Conservation (phyloP, 805 yeast genomes). For the Nakazawaea siamensis region DNA sequence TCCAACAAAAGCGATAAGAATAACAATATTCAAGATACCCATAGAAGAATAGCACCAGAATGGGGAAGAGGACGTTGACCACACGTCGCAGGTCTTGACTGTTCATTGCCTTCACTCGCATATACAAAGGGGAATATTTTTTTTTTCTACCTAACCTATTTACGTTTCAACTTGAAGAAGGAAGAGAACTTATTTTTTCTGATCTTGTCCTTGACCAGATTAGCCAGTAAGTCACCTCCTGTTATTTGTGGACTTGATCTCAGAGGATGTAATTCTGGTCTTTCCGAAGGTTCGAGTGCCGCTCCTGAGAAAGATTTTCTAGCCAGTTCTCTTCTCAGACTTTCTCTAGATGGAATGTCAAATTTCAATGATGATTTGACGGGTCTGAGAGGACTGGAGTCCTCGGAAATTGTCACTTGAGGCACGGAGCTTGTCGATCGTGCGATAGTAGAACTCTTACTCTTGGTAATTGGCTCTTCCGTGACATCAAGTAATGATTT, state of each 20-base stretch:
- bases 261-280: conserved; percentile 5
- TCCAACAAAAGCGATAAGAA: conserved; percentile 20
- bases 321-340: not conserved
- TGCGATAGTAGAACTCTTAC: not conserved
- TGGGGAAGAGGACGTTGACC: conserved; percentile 1
- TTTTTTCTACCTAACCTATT: not conserved
- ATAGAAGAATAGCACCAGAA: conserved; percentile 12
- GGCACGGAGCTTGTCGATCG: conserved; percentile 1
- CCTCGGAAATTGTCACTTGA: conserved; percentile 1
- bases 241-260: conserved; percentile 9
- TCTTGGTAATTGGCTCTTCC: conserved; percentile 1
- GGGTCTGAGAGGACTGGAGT: conserved; percentile 6
- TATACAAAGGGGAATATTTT: too few species aligned
- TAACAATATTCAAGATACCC: conserved; percentile 21
- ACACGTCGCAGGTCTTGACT: not conserved
- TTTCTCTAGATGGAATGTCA: conserved; percentile 4
- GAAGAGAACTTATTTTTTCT: conserved; percentile 2
- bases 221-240: conserved; percentile 1
- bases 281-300: not conserved
- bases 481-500: conserved; percentile 7
- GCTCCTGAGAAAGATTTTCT: conserved; percentile 4
- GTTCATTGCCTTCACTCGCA: too few species aligned
- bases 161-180: conserved; percentile 3
- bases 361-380: conserved; percentile 6
- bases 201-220: conserved; percentile 6